Conservation (phyloP, 2,329 filamentous ascomycete genomes). For the Colletotrichum trifolii region DNA sequence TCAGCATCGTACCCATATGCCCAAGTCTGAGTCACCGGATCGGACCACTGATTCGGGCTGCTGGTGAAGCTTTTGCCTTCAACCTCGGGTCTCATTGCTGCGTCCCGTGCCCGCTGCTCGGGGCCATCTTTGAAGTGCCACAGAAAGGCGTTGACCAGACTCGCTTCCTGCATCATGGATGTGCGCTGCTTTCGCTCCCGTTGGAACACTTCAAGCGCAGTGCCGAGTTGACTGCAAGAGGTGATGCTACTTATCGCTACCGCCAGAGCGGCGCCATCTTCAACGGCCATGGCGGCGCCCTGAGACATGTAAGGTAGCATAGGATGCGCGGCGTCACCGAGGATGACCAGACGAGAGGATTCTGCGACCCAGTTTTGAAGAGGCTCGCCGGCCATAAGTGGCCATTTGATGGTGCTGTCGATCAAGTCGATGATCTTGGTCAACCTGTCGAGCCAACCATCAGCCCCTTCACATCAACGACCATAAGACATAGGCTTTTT, state of each 20-base stretch:
- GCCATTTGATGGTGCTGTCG: constrained; percentile 48
- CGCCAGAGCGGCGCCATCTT: constrained; percentile 69
- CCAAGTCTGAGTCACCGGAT: constrained; percentile 58
- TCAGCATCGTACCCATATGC: constrained; percentile 61
- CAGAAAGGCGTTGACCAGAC: constrained; percentile 60
- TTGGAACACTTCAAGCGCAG: constrained; percentile 62
- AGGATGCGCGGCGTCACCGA: constrained; percentile 73
- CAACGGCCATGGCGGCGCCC: constrained; percentile 69
- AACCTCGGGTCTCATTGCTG: constrained; percentile 53
- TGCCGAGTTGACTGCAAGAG: constrained; percentile 44
- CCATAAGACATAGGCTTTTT: not conserved
- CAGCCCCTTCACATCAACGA: not conserved
- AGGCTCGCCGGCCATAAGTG: constrained; percentile 41
- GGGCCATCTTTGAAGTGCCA: constrained; percentile 60
- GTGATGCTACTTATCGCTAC: constrained; percentile 61
- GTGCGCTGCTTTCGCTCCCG: constrained; percentile 67
- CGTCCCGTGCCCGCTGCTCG: constrained; percentile 53
- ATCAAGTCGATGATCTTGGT: constrained; percentile 49
- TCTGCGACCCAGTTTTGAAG: constrained; percentile 63
- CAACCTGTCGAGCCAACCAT: constrained; percentile 39
- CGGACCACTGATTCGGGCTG: constrained; percentile 61
- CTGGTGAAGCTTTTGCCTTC: constrained; percentile 47
- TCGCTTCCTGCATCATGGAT: constrained; percentile 67
- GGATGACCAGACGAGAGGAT: constrained; percentile 65
- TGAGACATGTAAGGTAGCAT: constrained; percentile 70